Base-by-base conservation (phyloP, 73 alveolate species). In the Paramecium pentaurelia region DNA sequence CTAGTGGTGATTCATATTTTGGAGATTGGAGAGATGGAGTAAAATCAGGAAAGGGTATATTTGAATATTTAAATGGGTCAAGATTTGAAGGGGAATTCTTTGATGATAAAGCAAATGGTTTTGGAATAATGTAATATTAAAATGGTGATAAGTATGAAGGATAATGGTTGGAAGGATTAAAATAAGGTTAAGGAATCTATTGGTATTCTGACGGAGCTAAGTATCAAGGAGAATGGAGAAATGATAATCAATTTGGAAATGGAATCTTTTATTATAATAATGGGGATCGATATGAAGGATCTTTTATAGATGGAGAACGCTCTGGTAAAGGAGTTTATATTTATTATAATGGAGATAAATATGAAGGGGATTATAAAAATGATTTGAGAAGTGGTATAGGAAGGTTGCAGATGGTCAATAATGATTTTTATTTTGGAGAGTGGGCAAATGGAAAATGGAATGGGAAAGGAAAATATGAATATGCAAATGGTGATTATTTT, bases 351-450 rank as follows among this genome's bases (percentile, higher is more conserved):
- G 25, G 25, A 22, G 0, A 22, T 22, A 90, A 85, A 86, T 93
- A 93, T 73, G 96, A 95, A 92, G 98, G 98, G 32, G 86, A 91
- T 16, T 95, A 60, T 54, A 38, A 71, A 25, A 25, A 47, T 37
- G 51, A 32, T 37, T 1, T 6, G 22, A 4, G 70, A 6, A 12
- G 12, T 49, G 94, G 95, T 0, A 34, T 49, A 22, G 94, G 94
- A 51, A 47, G 38, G 7, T 34, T 83, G 73, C 27, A 87, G 27
- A 34, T 92, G 49, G 20, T 22, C n/a, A 86, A 86, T 83, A 95
- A 95, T 6, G 88, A 92, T 92, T 28, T 36, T 36, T 92, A 87
- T 60, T 49, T 70, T 58, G 95, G 95, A 8, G 95, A 92, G 9
- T 92, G 92, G 93, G 28, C 16, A 18, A 77, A 92, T 87, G 94